Conservation (phyloP, 768 basidiomycete species). For the Boletellus sp. region DNA sequence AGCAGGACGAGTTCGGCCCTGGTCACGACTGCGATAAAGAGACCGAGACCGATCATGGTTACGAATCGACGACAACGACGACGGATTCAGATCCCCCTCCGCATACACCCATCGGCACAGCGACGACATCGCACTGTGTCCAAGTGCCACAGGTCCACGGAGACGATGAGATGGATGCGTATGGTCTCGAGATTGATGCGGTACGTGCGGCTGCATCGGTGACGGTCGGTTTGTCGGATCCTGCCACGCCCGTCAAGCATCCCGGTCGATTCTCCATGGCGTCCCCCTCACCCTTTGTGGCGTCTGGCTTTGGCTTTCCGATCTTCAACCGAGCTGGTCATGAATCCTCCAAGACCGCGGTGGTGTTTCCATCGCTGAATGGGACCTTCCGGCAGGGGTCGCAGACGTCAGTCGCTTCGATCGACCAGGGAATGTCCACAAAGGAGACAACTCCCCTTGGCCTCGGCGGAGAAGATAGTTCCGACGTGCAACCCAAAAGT, state of each 20-base stretch:
- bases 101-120: conserved; percentile 21
- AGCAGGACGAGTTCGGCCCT: conserved; percentile 1
- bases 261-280: conserved; percentile 7
- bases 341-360: conserved; percentile 9
- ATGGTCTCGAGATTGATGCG: conserved; percentile 6
- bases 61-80: conserved; percentile 26
- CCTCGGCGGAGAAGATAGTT: background rate
- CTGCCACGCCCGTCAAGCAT: conserved; percentile 16
- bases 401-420: background rate
- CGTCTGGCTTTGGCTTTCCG: background rate
- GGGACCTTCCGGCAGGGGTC: conserved; percentile 18
- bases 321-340: background rate
- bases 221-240: conserved; percentile 9
- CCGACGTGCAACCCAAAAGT: background rate
- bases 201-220: background rate
- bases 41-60: conserved; percentile 22
- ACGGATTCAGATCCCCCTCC: conserved; percentile 27
- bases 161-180: conserved; percentile 11
- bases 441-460: background rate
- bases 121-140: conserved; percentile 2
- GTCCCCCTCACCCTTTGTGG: conserved; percentile 1
- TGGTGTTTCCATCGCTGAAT: conserved; percentile 26
- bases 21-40: conserved; percentile 20
- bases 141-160: conserved; percentile 8
- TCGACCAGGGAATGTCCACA: background rate